A percentile compares a stretch with the other conserved stretches of the same genome.
Evolutionary conservation across 768 basidiomycete species (phyloP).

Genomic region (Rickenella mellea): DNA sequence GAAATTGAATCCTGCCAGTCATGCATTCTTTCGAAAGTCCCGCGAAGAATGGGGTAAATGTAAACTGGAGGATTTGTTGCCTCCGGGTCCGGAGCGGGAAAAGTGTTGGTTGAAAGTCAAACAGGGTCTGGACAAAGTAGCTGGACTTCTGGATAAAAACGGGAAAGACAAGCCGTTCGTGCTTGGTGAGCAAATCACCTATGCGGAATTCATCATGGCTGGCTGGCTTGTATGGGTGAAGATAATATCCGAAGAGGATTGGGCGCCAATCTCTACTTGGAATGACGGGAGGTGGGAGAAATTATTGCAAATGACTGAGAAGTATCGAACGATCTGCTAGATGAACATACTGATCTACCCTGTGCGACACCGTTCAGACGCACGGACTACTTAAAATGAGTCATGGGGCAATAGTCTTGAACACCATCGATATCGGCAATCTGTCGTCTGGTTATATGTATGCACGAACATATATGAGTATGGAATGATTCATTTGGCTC

Average conservation of each 20-base stretch:
- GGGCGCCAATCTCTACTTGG: conserved; percentile 25
- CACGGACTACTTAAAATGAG: no score
- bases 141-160: conserved; percentile 21
- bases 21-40: conserved; percentile 23
- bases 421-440: no score
- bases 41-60: conserved; percentile 22
- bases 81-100: conserved; percentile 18
- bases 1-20: conserved; percentile 18
- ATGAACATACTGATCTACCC: no score
- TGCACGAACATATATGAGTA: no score
- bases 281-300: conserved; percentile 30
- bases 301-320: conserved; percentile 20
- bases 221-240: conserved; percentile 26
- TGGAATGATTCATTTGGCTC: no score
- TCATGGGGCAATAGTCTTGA: no score
- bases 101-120: conserved; percentile 18
- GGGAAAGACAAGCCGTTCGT: conserved; percentile 20
- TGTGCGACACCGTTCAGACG: no score
- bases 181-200: conserved; percentile 23
- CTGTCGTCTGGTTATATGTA: no score
- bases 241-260: conserved; percentile 17
- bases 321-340: no score
- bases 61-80: conserved; percentile 27
- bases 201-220: conserved; percentile 26
- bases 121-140: conserved; percentile 17